Percentiles rank a stretch among this genome's conserved stretches.
Conservation (phyloP, 1,284 basidiomycete species). For the Sporisorium sorghi region DNA sequence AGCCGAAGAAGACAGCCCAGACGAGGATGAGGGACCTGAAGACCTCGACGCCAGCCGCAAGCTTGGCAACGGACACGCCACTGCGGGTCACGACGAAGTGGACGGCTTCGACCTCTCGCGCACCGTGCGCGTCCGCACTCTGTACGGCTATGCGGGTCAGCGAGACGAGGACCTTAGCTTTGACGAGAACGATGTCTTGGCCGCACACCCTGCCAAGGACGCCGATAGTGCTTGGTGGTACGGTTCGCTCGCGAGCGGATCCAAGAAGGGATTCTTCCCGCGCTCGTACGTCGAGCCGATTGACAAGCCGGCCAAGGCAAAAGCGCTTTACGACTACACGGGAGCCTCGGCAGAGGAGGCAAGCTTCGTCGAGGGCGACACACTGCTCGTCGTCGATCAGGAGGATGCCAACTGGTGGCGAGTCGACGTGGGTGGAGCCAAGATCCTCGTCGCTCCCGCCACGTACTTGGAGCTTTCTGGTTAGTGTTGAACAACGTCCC, state of each 20-base stretch:
- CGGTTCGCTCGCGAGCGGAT: slow-evolving; percentile 78
- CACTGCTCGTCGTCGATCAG: slow-evolving; percentile 63
- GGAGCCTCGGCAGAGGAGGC: slow-evolving; percentile 64
- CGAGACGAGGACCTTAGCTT: slow-evolving; percentile 88
- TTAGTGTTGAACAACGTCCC: slow-evolving; percentile 32
- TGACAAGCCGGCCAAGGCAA: slow-evolving; percentile 50
- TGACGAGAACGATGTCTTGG: slow-evolving; percentile 81
- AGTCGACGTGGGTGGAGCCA: slow-evolving; percentile 54
- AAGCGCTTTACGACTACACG: slow-evolving; percentile 66
- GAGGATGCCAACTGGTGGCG: slow-evolving; percentile 67
- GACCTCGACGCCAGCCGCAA: slow-evolving; percentile 30
- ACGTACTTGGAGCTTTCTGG: slow-evolving; percentile 64
- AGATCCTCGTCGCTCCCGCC: slow-evolving; percentile 64
- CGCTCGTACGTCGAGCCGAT: slow-evolving; percentile 76
- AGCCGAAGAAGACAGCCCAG: slow-evolving; percentile 73
- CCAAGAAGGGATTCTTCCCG: slow-evolving; percentile 88
- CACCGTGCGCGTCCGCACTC: slow-evolving; percentile 76
- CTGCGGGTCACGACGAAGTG: slow-evolving; percentile 67
- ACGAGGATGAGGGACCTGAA: slow-evolving; percentile 53
- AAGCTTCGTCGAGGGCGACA: slow-evolving; percentile 57
- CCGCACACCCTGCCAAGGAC: slow-evolving; percentile 54
- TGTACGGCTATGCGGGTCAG: slow-evolving; percentile 80
- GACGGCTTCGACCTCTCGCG: slow-evolving; percentile 79
- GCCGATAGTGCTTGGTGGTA: slow-evolving; percentile 81
- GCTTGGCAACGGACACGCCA: slow-evolving; percentile 24